Percentiles rank a stretch among this genome's conserved stretches.
Evolutionary conservation across 2,329 filamentous ascomycete genomes (phyloP).

Genomic region (Aureobasidium sp.): DNA sequence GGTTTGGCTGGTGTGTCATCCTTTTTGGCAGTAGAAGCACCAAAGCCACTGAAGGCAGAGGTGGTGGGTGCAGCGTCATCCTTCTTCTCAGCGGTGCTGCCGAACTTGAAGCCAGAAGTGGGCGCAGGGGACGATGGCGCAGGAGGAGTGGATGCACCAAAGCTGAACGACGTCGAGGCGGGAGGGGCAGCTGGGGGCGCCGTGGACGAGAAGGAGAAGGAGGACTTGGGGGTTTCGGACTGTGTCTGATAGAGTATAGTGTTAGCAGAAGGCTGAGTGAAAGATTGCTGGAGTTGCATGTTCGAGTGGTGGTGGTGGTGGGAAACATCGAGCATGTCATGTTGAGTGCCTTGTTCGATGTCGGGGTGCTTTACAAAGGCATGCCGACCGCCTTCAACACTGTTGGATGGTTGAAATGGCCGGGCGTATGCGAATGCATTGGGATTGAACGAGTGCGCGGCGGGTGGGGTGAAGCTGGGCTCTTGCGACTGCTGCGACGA

Average conservation of each 20-base stretch:
- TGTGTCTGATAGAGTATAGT: neutral
- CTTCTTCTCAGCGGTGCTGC: neutral
- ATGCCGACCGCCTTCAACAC: neutral
- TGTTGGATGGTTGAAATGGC: constrained; percentile 5
- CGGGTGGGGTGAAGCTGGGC: neutral
- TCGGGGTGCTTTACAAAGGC: constrained; percentile 1
- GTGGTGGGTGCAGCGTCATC: neutral
- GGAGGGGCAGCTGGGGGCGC: neutral
- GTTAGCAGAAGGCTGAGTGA: neutral
- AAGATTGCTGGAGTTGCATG: neutral
- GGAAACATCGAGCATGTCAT: constrained; percentile 2
- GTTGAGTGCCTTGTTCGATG: neutral
- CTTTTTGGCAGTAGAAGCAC: neutral
- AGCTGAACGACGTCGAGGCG: neutral
- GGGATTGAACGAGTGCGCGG: neutral
- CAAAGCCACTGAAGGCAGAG: neutral
- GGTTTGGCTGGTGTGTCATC: neutral
- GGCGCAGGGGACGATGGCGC: neutral
- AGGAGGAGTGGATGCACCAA: neutral
- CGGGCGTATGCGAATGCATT: neutral
- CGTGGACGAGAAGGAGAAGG: neutral
- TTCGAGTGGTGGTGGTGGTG: neutral
- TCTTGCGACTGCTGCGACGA: neutral
- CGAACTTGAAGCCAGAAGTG: constrained; percentile 4
- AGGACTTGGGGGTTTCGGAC: neutral